These are phyloP conservation scores for Favolaschia claudopus DNA, from an alignment of 768 basidiomycete genomes.

Conservation along the genomic window DNA sequence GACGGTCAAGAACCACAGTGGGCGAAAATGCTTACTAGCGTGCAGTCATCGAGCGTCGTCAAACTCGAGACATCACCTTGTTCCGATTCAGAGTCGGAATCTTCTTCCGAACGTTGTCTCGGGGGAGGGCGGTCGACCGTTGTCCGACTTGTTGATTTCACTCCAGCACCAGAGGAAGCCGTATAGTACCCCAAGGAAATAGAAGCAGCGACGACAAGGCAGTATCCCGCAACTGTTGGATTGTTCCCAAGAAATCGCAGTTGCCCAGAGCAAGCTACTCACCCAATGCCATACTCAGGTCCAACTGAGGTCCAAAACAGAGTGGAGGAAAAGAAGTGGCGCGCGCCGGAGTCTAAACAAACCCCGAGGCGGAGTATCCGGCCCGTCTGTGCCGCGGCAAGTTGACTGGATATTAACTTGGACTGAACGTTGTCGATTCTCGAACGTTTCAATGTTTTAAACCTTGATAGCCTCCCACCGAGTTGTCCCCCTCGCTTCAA, in stretches of 20 bases:
- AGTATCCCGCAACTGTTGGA: constrained; percentile 34
- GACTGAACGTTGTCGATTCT: too few species aligned
- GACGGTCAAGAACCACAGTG: neutral
- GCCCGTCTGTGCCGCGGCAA: too few species aligned
- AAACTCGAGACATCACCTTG: constrained; percentile 33
- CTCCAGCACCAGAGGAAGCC: constrained; percentile 42
- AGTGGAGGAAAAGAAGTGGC: too few species aligned
- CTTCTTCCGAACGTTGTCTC: constrained; percentile 25
- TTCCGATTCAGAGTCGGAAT: constrained; percentile 33
- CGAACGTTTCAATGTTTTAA: too few species aligned
- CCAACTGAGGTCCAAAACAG: too few species aligned
- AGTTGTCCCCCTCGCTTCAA: too few species aligned
- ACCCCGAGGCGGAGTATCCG: too few species aligned
- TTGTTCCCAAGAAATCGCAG: neutral
- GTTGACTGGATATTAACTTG: too few species aligned
- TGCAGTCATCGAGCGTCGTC: constrained; percentile 58
- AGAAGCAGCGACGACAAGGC: constrained; percentile 41
- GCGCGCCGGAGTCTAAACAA: too few species aligned
- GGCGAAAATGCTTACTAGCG: constrained; percentile 51
- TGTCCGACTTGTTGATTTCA: constrained; percentile 13
- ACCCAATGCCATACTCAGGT: too few species aligned
- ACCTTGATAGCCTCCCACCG: too few species aligned
- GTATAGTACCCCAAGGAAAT: constrained; percentile 50
- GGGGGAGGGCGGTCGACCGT: neutral
- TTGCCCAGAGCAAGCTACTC: neutral